phyloP scores from a whole-genome alignment of 192 early-diverging fungal genomes.

The Geranomyces variabilis region DNA sequence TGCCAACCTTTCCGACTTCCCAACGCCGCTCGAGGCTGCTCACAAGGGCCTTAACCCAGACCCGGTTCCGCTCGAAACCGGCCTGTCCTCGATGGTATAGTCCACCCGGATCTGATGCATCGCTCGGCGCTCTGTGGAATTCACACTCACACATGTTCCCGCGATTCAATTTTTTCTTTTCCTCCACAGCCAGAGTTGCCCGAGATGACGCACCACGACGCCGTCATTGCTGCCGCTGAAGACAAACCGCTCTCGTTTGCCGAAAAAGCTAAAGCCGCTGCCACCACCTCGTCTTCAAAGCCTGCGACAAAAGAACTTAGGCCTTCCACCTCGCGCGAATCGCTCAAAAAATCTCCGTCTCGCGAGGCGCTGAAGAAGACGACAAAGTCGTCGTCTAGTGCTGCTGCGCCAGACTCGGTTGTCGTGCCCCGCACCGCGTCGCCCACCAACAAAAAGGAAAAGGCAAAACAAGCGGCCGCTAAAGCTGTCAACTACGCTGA shows the following conservation, averaged over 20 bases:
- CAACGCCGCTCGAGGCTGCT: conserved; percentile 27
- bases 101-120: no score
- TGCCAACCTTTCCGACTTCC: conserved; percentile 15
- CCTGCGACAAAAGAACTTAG: neutral
- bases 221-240: conserved; percentile 1
- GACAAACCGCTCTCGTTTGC: conserved; percentile 4
- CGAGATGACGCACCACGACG: conserved; percentile 28
- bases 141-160: neutral
- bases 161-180: neutral
- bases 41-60: conserved; percentile 27
- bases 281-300: neutral
- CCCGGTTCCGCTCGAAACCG: conserved; percentile 24
- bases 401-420: conserved; percentile 4
- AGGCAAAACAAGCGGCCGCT: conserved; percentile 1
- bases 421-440: conserved; percentile 13
- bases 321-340: neutral
- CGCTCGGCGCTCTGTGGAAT: no score
- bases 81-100: conserved; percentile 23
- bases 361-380: neutral
- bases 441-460: neutral
- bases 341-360: neutral
- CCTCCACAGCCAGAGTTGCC: conserved; percentile 24
- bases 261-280: conserved; percentile 15
- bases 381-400: neutral
- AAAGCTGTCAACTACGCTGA: conserved; percentile 2